Evolutionary conservation across 768 basidiomycete species (phyloP).

Genomic region (Pseudohyphozyma bogoriensis): DNA sequence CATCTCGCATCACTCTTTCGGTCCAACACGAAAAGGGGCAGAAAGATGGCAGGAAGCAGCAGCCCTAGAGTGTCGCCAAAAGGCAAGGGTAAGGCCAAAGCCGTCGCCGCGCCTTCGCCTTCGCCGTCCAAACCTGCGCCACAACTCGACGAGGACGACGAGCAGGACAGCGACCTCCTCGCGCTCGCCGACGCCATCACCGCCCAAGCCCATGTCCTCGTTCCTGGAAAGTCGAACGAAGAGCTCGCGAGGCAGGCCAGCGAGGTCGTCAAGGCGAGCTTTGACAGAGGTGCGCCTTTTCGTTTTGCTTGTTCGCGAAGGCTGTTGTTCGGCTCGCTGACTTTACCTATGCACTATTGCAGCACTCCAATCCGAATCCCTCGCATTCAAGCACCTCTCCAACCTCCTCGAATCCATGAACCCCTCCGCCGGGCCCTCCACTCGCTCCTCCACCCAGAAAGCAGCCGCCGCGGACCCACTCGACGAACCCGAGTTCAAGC

Average conservation of each 20-base stretch:
- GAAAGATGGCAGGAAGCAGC: too few relatives aligned
- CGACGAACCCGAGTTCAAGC: slow-evolving; percentile 26
- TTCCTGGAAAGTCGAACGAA: slow-evolving; percentile 31
- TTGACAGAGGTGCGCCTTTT: slow-evolving; percentile 37
- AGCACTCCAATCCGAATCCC: slow-evolving; percentile 60
- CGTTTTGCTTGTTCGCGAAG: too few relatives aligned
- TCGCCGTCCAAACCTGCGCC: neutral
- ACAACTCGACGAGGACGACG: neutral
- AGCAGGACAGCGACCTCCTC: slow-evolving; percentile 16
- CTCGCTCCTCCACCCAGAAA: slow-evolving; percentile 42
- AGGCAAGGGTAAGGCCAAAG: slow-evolving; percentile 16
- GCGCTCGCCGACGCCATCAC: slow-evolving; percentile 27
- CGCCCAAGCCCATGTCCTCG: slow-evolving; percentile 29
- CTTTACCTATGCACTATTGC: neutral
- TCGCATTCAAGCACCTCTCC: slow-evolving; percentile 55
- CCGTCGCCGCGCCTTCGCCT: neutral
- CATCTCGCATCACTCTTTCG: too few relatives aligned
- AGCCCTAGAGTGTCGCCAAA: too few relatives aligned
- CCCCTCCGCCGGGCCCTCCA: slow-evolving; percentile 54
- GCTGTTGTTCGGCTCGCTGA: neutral
- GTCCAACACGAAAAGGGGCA: too few relatives aligned
- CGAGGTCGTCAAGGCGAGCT: slow-evolving; percentile 36
- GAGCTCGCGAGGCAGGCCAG: slow-evolving; percentile 33
- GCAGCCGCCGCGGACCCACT: slow-evolving; percentile 43
- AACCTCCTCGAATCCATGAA: slow-evolving; percentile 59